These are phyloP conservation scores for Boletus patriciae DNA, from an alignment of 768 basidiomycete genomes.

Conservation along the genomic window DNA sequence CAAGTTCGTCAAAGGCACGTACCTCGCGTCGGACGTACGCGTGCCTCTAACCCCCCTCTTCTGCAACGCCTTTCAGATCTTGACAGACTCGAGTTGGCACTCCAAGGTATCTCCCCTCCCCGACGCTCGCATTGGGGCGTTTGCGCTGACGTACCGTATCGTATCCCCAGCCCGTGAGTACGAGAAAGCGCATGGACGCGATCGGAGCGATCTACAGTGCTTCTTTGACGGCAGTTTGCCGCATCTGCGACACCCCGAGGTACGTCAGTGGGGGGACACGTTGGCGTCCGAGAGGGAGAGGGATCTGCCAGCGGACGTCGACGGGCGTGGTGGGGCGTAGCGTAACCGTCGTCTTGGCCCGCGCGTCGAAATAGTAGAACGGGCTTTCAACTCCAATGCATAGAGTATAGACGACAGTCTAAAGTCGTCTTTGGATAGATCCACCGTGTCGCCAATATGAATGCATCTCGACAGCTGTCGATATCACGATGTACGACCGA, in stretches of 20 bases:
- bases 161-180: conserved; percentile 65
- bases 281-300: conserved; percentile 22
- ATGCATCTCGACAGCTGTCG: no score
- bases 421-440: not conserved
- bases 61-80: conserved; percentile 52
- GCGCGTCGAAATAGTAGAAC: not conserved
- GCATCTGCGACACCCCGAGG: conserved; percentile 66
- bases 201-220: conserved; percentile 52
- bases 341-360: no score
- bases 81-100: conserved; percentile 85
- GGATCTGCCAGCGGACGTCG: not conserved
- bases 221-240: conserved; percentile 86
- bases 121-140: not conserved
- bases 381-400: not conserved
- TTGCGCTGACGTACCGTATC: not conserved
- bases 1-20: conserved; percentile 80
- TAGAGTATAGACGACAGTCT: no score
- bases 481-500: no score
- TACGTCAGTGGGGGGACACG: conserved; percentile 66
- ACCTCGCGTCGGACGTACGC: not conserved
- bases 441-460: not conserved
- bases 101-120: conserved; percentile 55
- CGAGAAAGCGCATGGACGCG: conserved; percentile 50
- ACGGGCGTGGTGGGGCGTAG: not conserved
- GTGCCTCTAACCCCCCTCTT: not conserved